A percentile compares a stretch with the other conserved stretches of the same genome.
Conservation (phyloP, 495 filamentous ascomycete species). For the Lindgomyces ingoldianus region DNA sequence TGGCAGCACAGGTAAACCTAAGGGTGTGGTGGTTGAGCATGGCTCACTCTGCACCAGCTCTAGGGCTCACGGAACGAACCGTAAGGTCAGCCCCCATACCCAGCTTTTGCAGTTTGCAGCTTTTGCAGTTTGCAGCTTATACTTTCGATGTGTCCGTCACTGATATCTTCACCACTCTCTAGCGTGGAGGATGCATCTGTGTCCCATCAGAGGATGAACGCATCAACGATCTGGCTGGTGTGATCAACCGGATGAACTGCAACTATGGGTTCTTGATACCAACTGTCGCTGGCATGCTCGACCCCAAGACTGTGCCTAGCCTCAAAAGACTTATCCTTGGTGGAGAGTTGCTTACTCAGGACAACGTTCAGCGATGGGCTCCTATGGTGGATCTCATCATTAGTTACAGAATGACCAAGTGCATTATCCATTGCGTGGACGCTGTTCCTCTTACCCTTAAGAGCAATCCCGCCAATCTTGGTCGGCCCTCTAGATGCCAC, state of each 20-base stretch:
- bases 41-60: slow-evolving; percentile 26
- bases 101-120: too few species aligned
- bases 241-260: slow-evolving; percentile 36
- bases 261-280: slow-evolving; percentile 40
- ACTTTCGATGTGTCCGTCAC: slow-evolving; percentile 28
- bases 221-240: slow-evolving; percentile 39
- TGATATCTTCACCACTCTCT: slow-evolving; percentile 31
- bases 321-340: slow-evolving; percentile 37
- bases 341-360: slow-evolving; percentile 24
- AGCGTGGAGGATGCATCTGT: slow-evolving; percentile 29
- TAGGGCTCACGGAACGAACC: slow-evolving; percentile 46
- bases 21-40: slow-evolving; percentile 38
- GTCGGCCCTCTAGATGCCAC: slow-evolving; percentile 37
- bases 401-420: slow-evolving; percentile 26
- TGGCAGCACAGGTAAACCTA: slow-evolving; percentile 38
- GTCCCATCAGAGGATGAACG: slow-evolving; percentile 31
- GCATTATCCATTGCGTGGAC: slow-evolving; percentile 5
- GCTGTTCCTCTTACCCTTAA: slow-evolving; percentile 4
- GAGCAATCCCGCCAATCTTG: slow-evolving; percentile 47
- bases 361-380: slow-evolving; percentile 17
- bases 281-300: slow-evolving; percentile 22
- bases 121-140: slow-evolving; percentile 32
- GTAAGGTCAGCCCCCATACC: slow-evolving; percentile 19
- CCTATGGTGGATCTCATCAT: slow-evolving; percentile 11
- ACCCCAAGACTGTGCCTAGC: slow-evolving; percentile 17